Evolutionary conservation across 2,329 filamentous ascomycete species (phyloP), one percentile per base, ranked within the genome.

Genomic region (Emmonsiellopsis sp.): DNA sequence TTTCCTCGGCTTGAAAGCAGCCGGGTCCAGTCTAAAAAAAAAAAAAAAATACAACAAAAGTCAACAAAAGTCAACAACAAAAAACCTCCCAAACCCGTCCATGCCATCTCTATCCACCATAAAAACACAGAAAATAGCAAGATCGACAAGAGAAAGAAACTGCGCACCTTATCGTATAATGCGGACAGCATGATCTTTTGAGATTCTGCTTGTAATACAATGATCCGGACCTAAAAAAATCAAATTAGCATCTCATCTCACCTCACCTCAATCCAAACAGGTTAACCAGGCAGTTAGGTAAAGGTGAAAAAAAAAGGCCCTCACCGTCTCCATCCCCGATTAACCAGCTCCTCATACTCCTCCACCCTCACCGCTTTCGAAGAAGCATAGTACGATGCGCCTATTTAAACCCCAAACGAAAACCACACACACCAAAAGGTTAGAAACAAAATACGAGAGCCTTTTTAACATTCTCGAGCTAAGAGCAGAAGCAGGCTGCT

Each of bases 141-240:
- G 42, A 14, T 3, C 32, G 13, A 34, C 8, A 17, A 33, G 27
- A 33, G 27, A 36, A 33, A 48, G 2, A n/a, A 21, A 33, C 13
- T 40, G 53, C 55, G 53, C 55, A 74, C 71, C 74, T 71, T 57
- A 77, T 66, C 10, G 74, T 76, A 58, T 77, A 97, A 65, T 96
- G 90, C 44, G 91, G 90, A 68, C 93, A 98, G 64, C 93, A 98
- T 57, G 89, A 87, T 53, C 83, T 77, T 55, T 79, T 79, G 62
- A 88, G 84, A 68, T 77, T 75, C 58, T 72, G 74, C 60, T 76
- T 77, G 61, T 77, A 77, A 61, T 75, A 76, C 46, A 75, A 64
- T 9, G 67, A 71, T 2, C 74, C 74, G 40, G 74, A 77, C 58
- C 74, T 75, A 49, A 51, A 11, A 33, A 51, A 10, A 39, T 11